These are phyloP conservation scores for Kregervanrija fluxuum DNA, from an alignment of 805 yeast species.

Conservation along the genomic window DNA sequence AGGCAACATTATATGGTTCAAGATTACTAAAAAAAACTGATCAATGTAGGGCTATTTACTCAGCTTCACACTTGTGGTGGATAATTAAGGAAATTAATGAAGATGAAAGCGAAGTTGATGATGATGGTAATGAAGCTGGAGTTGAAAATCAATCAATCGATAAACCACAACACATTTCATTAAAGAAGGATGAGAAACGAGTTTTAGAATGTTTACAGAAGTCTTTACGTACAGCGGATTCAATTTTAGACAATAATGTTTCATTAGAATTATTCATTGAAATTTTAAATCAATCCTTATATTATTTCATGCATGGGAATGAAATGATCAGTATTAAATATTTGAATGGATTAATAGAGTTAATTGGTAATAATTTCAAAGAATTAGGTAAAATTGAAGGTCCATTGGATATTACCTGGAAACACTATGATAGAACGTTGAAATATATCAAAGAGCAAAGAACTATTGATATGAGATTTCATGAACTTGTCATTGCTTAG, in stretches of 20 bases:
- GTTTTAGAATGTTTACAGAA: slow-evolving; percentile 89
- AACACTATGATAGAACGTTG: slow-evolving; percentile 67
- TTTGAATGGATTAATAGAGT: slow-evolving; percentile 78
- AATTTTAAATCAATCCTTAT: slow-evolving; percentile 77
- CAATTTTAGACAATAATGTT: slow-evolving; percentile 75
- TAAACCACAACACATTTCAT: slow-evolving; percentile 14
- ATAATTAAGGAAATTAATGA: slow-evolving; percentile 49
- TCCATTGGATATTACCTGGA: slow-evolving; percentile 30
- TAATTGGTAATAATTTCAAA: slow-evolving; percentile 60
- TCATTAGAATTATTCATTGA: slow-evolving; percentile 83
- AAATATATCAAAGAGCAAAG: slow-evolving; percentile 63
- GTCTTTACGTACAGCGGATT: slow-evolving; percentile 83
- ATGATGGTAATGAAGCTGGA: slow-evolving; percentile 26
- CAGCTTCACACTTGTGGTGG: slow-evolving; percentile 93
- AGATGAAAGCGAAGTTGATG: slow-evolving; percentile 33
- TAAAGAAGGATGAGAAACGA: slow-evolving; percentile 46
- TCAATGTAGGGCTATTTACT: slow-evolving; percentile 85
- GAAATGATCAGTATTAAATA: slow-evolving; percentile 62
- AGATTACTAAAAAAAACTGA: slow-evolving; percentile 86
- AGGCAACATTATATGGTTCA: slow-evolving; percentile 81
- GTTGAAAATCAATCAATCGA: slow-evolving; percentile 1
- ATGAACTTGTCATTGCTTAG: slow-evolving; percentile 5
- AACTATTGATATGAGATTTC: slow-evolving; percentile 60
- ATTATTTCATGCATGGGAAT: slow-evolving; percentile 79
- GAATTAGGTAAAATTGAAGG: slow-evolving; percentile 18